These are phyloP conservation scores for Trypanosoma rangeli DNA, from an alignment of 208 protist species.

Conservation along the genomic window DNA sequence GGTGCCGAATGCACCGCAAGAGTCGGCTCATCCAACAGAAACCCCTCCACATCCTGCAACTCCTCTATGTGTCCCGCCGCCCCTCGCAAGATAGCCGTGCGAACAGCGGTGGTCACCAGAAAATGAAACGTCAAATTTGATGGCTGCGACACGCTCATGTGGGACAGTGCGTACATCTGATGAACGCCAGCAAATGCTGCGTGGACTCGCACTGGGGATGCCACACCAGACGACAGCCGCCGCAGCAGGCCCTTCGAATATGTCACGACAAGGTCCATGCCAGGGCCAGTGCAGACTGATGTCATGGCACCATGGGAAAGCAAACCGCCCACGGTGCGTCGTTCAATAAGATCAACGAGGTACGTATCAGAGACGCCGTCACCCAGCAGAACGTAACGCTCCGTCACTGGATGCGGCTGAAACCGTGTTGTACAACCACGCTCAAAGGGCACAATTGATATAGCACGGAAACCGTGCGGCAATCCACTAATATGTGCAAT, in stretches of 20 bases:
- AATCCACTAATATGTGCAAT: conserved; percentile 20
- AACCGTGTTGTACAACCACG: neutral
- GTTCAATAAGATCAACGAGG: conserved; percentile 57
- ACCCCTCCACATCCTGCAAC: neutral
- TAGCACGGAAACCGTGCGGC: conserved; percentile 21
- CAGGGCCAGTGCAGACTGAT: conserved; percentile 44
- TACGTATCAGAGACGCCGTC: conserved; percentile 58
- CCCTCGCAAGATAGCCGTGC: conserved; percentile 13
- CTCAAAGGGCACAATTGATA: conserved; percentile 12
- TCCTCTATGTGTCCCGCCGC: neutral
- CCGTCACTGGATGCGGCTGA: conserved; percentile 24
- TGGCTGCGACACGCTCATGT: neutral
- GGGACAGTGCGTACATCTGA: conserved; percentile 26
- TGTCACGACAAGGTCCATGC: conserved; percentile 40
- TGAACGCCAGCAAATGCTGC: conserved; percentile 28
- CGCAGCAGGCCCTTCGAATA: conserved; percentile 43
- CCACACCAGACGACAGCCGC: conserved; percentile 27
- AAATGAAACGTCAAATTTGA: conserved; percentile 5
- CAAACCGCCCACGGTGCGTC: conserved; percentile 43
- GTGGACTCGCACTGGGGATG: conserved; percentile 11
- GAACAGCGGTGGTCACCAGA: conserved; percentile 13
- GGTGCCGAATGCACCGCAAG: conserved; percentile 19
- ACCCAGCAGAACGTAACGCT: conserved; percentile 52
- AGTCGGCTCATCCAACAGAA: conserved; percentile 29
- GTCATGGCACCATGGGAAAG: conserved; percentile 55